A percentile compares a stretch with the other conserved stretches of the same genome.
Conservation (phyloP, 306 rosid genomes). For the Cucurbita pepo region DNA sequence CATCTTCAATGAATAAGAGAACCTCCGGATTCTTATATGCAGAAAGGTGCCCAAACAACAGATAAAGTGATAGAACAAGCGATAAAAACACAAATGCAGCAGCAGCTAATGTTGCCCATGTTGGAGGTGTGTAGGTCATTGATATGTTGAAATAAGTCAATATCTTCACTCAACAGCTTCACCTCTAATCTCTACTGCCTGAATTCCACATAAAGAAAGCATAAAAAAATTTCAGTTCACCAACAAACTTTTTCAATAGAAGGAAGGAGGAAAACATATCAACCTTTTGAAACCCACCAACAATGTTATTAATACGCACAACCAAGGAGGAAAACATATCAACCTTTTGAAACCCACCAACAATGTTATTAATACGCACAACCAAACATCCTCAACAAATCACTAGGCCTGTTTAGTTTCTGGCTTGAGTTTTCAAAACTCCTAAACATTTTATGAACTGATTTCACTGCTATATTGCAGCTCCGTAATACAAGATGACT, state of each 20-base stretch:
- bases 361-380: background rate
- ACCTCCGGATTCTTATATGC: conserved; percentile 97
- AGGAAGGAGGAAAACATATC: background rate
- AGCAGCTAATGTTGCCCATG: conserved; percentile 62
- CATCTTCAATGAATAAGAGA: background rate
- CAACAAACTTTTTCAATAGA: background rate
- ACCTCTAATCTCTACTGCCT: background rate
- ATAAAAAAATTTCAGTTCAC: background rate
- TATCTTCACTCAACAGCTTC: conserved; percentile 1
- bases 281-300: background rate
- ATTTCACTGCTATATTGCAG: background rate
- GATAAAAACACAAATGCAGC: conserved; percentile 50
- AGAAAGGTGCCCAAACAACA: conserved; percentile 80
- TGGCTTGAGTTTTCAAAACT: background rate
- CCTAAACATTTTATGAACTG: background rate
- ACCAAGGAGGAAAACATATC: background rate
- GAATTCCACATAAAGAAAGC: background rate
- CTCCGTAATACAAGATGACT: background rate
- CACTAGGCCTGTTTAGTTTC: background rate
- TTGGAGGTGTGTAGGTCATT: conserved; percentile 45
- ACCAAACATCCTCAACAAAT: background rate
- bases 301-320: background rate
- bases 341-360: background rate
- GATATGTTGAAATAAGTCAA: conserved; percentile 1
- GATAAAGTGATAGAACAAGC: conserved; percentile 64